phyloP scores from a whole-genome alignment of 129 eudicot species.

The Solidago caesia region DNA sequence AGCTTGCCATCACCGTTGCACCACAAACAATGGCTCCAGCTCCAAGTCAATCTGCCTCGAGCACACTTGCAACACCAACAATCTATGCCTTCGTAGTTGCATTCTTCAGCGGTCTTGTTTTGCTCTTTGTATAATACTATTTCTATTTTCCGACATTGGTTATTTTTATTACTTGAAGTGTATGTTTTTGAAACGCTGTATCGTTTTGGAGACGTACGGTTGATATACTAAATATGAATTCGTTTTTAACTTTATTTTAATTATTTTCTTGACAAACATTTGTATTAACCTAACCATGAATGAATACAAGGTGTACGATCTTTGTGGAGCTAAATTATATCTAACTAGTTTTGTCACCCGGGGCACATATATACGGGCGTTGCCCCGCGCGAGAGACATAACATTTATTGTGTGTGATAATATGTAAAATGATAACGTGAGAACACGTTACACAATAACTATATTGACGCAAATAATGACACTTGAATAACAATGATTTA shows the following conservation, averaged over 20 bases:
- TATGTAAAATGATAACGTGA: too few relatives aligned
- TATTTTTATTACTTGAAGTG: not conserved
- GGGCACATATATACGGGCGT: too few relatives aligned
- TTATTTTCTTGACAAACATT: too few relatives aligned
- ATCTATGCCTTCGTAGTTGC: slow-evolving; percentile 1
- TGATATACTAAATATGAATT: not conserved
- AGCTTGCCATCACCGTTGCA: slow-evolving; percentile 32
- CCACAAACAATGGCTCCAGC: slow-evolving; percentile 32
- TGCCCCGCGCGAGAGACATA: too few relatives aligned
- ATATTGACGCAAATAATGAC: too few relatives aligned
- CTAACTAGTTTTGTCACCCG: too few relatives aligned
- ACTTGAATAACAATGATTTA: too few relatives aligned
- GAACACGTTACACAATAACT: too few relatives aligned
- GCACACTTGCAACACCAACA: not conserved
- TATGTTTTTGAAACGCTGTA: not conserved
- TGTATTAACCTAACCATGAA: too few relatives aligned
- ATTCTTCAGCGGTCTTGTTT: slow-evolving; percentile 15
- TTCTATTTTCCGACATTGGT: not conserved
- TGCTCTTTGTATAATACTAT: slow-evolving; percentile 9
- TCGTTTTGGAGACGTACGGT: not conserved
- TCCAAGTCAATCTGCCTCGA: slow-evolving; percentile 15
- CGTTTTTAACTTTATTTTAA: not conserved
- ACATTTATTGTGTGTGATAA: too few relatives aligned
- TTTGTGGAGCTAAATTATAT: too few relatives aligned
- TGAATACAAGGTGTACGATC: too few relatives aligned